Evolutionary conservation across 2,329 filamentous ascomycete genomes (phyloP).

Genomic region (Aspergillus neotritici): DNA sequence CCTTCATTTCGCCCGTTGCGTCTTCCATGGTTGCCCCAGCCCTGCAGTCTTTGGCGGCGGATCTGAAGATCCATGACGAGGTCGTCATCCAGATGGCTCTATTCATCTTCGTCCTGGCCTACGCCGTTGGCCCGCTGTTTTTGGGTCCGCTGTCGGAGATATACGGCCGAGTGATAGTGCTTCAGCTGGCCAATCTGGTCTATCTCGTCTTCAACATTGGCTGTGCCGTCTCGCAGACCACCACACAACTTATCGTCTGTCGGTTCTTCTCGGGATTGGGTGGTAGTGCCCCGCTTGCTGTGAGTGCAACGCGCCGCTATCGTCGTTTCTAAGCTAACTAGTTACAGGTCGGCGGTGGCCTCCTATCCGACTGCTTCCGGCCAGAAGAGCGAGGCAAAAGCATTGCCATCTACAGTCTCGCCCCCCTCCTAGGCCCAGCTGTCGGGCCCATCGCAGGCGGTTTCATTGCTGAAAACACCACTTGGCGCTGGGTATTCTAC

Average conservation of each 20-base stretch:
- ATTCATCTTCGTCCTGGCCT: slow-evolving; percentile 53
- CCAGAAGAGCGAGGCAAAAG: slow-evolving; percentile 59
- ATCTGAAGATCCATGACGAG: slow-evolving; percentile 48
- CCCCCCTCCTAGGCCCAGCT: slow-evolving; percentile 60
- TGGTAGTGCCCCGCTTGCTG: slow-evolving; percentile 52
- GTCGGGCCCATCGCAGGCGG: slow-evolving; percentile 62
- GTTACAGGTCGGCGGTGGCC: slow-evolving; percentile 42
- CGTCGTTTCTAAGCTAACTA: slow-evolving; percentile 2
- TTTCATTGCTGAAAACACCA: slow-evolving; percentile 58
- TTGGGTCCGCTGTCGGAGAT: slow-evolving; percentile 52
- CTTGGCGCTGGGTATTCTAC: slow-evolving; percentile 71
- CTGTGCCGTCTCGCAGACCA: slow-evolving; percentile 52
- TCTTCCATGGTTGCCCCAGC: slow-evolving; percentile 56
- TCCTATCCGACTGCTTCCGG: slow-evolving; percentile 53
- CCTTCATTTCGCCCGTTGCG: slow-evolving; percentile 59
- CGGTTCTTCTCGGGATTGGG: slow-evolving; percentile 56
- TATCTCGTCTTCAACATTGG: slow-evolving; percentile 56
- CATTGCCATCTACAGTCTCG: slow-evolving; percentile 58
- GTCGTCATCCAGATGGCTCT: slow-evolving; percentile 46
- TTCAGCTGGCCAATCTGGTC: slow-evolving; percentile 52
- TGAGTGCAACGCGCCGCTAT: slow-evolving; percentile 21
- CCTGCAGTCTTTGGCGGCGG: slow-evolving; percentile 47
- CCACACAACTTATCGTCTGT: slow-evolving; percentile 52
- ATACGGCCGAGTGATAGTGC: slow-evolving; percentile 50
- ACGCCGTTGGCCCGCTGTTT: slow-evolving; percentile 49